Percentiles rank a stretch among this genome's conserved stretches.
These are phyloP conservation scores for Penicillium concentricum DNA, from an alignment of 2,329 filamentous ascomycete genomes.

Conservation along the genomic window DNA sequence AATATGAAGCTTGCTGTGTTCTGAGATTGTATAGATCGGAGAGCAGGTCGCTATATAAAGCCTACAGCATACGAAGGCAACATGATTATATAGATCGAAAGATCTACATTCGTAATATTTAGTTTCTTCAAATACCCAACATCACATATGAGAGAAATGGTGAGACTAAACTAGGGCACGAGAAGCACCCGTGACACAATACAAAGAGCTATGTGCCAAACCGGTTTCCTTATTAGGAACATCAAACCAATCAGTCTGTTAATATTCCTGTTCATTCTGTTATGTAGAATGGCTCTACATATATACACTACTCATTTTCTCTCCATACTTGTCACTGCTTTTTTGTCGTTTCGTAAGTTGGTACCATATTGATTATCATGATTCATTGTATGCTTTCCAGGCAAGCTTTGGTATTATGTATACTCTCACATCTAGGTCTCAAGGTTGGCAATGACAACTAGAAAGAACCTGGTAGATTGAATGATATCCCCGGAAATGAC, in stretches of 20 bases:
- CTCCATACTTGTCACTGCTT: not conserved
- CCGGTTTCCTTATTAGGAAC: not conserved
- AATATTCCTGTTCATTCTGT: not conserved
- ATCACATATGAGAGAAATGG: not conserved
- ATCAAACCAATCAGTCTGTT: not conserved
- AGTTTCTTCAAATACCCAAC: not conserved
- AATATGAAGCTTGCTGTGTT: not conserved
- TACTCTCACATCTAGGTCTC: not conserved
- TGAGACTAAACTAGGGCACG: not conserved
- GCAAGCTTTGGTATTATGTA: slow-evolving; percentile 1
- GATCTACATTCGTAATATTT: not conserved
- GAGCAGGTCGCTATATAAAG: not conserved
- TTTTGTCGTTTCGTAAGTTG: not conserved
- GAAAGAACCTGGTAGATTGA: not conserved
- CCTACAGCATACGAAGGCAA: not conserved
- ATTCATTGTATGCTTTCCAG: slow-evolving; percentile 3
- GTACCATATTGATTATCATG: not conserved
- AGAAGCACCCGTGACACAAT: not conserved
- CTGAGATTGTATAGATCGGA: not conserved
- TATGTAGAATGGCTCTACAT: not conserved
- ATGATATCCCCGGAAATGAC: not conserved
- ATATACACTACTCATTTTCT: not conserved
- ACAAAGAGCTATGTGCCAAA: not conserved
- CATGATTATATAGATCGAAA: not conserved
- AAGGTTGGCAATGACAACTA: not conserved